Evolutionary conservation across 805 yeast species (phyloP).

Genomic region (Metschnikowia rubicola): DNA sequence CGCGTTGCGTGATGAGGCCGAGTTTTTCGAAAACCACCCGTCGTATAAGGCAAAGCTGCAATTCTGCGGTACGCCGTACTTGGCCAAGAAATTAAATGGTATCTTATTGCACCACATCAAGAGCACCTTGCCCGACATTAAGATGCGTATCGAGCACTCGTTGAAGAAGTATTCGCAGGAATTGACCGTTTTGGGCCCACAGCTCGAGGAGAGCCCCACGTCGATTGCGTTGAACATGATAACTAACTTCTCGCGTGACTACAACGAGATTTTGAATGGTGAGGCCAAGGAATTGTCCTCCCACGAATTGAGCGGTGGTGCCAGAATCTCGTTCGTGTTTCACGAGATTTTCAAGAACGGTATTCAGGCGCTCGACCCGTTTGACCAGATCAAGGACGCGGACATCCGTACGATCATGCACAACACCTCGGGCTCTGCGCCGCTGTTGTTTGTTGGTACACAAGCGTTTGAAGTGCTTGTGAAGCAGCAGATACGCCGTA

Average conservation of each 20-base stretch:
- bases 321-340: slow-evolving; percentile 93
- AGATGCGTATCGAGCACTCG: slow-evolving; percentile 81
- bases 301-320: slow-evolving; percentile 94
- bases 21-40: slow-evolving; percentile 83
- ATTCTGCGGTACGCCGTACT: slow-evolving; percentile 97
- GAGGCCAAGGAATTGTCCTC: slow-evolving; percentile 85
- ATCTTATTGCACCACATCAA: slow-evolving; percentile 84
- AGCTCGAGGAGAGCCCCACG: slow-evolving; percentile 82
- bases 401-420: slow-evolving; percentile 97
- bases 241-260: slow-evolving; percentile 89
- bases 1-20: slow-evolving; percentile 77
- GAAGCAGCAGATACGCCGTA: slow-evolving; percentile 69
- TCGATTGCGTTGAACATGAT: slow-evolving; percentile 87
- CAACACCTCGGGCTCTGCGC: slow-evolving; percentile 93
- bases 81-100: slow-evolving; percentile 86
- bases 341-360: slow-evolving; percentile 96
- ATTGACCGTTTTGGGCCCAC: slow-evolving; percentile 75
- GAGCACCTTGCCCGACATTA: slow-evolving; percentile 75
- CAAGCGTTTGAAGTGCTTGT: slow-evolving; percentile 95
- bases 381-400: slow-evolving; percentile 91
- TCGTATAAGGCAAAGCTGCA: slow-evolving; percentile 90
- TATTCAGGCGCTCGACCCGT: slow-evolving; percentile 87
- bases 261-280: slow-evolving; percentile 87
- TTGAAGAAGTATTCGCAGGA: slow-evolving; percentile 77
- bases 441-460: slow-evolving; percentile 94